A percentile compares a stretch with the other conserved stretches of the same genome.
Conservation (phyloP, 495 filamentous ascomycete species). For the Aspergillus asperescens region DNA sequence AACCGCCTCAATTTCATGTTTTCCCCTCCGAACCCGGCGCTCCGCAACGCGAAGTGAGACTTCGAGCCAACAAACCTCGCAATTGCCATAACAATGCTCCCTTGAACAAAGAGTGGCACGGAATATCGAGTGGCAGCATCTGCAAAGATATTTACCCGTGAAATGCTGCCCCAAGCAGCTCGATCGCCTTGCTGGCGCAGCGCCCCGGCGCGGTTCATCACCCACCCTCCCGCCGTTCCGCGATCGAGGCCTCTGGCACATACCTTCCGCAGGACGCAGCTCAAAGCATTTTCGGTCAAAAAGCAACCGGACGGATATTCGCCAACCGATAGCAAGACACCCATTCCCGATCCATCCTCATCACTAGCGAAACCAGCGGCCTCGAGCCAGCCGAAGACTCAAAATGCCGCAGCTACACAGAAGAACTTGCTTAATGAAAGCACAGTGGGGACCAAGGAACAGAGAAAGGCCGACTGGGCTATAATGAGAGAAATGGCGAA, state of each 20-base stretch:
- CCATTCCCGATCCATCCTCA: slow-evolving; percentile 8
- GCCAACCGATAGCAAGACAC: slow-evolving; percentile 8
- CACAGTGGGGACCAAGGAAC: slow-evolving; percentile 64
- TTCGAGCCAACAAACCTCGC: not conserved
- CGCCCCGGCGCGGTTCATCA: slow-evolving; percentile 27
- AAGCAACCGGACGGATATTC: slow-evolving; percentile 20
- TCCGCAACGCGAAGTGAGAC: slow-evolving; percentile 19
- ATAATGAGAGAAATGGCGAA: slow-evolving; percentile 97
- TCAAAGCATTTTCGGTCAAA: slow-evolving; percentile 29
- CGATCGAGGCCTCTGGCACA: slow-evolving; percentile 24
- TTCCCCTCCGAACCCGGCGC: slow-evolving; percentile 41
- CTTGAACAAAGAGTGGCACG: slow-evolving; percentile 15
- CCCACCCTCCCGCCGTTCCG: slow-evolving; percentile 28
- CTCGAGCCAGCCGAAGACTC: slow-evolving; percentile 20
- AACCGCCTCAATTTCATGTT: slow-evolving; percentile 11
- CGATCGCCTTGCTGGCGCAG: slow-evolving; percentile 39
- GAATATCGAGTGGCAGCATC: not conserved
- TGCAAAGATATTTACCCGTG: slow-evolving; percentile 12
- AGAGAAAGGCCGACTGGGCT: slow-evolving; percentile 94
- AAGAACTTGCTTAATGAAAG: slow-evolving; percentile 54
- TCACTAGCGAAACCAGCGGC: slow-evolving; percentile 18
- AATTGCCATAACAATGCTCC: slow-evolving; percentile 25
- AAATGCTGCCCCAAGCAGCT: slow-evolving; percentile 44
- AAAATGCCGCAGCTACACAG: slow-evolving; percentile 32
- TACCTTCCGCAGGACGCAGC: slow-evolving; percentile 22